Percentiles rank a stretch among this genome's conserved stretches.
Evolutionary conservation across 2,329 filamentous ascomycete species (phyloP).

Genomic region (Colletotrichum sp.): DNA sequence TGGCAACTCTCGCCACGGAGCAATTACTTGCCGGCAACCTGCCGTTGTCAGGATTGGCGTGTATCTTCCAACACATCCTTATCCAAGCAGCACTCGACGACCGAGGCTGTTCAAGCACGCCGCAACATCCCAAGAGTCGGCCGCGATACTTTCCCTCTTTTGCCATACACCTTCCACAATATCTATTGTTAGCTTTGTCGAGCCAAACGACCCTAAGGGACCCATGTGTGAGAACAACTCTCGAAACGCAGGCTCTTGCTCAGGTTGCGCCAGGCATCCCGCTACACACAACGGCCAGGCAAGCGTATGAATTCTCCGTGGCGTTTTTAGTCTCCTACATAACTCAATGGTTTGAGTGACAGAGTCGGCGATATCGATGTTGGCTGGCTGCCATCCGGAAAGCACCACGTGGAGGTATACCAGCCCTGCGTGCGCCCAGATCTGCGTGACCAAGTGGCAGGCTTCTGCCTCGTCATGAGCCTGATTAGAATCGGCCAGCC

Average conservation of each 20-base stretch:
- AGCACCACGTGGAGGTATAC: conserved; percentile 53
- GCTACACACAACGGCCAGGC: background rate
- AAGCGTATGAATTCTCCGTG: background rate
- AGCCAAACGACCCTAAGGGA: conserved; percentile 48
- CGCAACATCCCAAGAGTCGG: conserved; percentile 48
- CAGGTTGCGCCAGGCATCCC: background rate
- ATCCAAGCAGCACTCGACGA: conserved; percentile 40
- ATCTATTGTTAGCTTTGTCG: conserved; percentile 43
- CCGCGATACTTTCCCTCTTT: conserved; percentile 32
- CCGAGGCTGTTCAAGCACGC: conserved; percentile 46
- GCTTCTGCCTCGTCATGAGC: conserved; percentile 6
- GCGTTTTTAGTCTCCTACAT: background rate
- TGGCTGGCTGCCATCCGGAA: conserved; percentile 54
- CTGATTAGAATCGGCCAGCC: conserved; percentile 1
- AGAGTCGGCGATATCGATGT: conserved; percentile 39
- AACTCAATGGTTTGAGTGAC: conserved; percentile 30
- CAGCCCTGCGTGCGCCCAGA: conserved; percentile 53
- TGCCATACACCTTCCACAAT: conserved; percentile 53
- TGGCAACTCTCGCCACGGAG: background rate
- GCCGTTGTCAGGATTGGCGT: background rate
- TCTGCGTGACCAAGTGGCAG: conserved; percentile 20
- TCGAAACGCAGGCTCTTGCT: background rate
- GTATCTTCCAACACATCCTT: conserved; percentile 8
- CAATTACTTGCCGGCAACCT: background rate
- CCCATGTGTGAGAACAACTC: conserved; percentile 35